Evolutionary conservation across 805 yeast species (phyloP).

Genomic region (Candida lessepsii): DNA sequence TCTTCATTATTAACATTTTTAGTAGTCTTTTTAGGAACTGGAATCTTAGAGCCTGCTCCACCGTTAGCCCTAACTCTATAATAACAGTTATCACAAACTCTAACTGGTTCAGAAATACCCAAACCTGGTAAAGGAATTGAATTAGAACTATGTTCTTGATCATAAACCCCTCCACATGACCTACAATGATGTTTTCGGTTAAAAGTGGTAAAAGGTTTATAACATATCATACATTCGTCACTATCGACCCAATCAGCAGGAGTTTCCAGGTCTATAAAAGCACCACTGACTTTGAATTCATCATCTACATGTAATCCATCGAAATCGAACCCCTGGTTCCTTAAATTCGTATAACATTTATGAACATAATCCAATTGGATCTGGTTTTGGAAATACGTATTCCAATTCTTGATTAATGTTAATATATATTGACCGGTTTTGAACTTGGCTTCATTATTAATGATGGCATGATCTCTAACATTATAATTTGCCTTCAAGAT

Average conservation of each 20-base stretch:
- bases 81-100: conserved; percentile 91
- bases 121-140: conserved; percentile 69
- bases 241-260: conserved; percentile 99
- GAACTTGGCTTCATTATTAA: conserved; percentile 24
- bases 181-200: conserved; percentile 96
- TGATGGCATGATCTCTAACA: conserved; percentile 22
- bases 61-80: conserved; percentile 10
- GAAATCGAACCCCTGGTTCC: conserved; percentile 62
- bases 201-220: conserved; percentile 71
- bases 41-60: background rate
- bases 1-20: conserved; percentile 48
- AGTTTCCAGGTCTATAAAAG: conserved; percentile 78
- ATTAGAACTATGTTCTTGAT: conserved; percentile 81
- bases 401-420: conserved; percentile 73
- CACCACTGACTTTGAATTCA: conserved; percentile 28
- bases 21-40: background rate
- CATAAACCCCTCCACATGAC: conserved; percentile 93
- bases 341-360: conserved; percentile 57
- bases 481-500: conserved; percentile 41
- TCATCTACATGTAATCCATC: conserved; percentile 43
- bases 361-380: conserved; percentile 64
- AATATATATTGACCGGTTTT: conserved; percentile 59
- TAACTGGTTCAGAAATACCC: conserved; percentile 84
- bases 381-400: conserved; percentile 66
- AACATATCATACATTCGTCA: conserved; percentile 93